Evolutionary conservation across 73 alveolate genomes (phyloP).

Genomic region (Paramecium bursaria): DNA sequence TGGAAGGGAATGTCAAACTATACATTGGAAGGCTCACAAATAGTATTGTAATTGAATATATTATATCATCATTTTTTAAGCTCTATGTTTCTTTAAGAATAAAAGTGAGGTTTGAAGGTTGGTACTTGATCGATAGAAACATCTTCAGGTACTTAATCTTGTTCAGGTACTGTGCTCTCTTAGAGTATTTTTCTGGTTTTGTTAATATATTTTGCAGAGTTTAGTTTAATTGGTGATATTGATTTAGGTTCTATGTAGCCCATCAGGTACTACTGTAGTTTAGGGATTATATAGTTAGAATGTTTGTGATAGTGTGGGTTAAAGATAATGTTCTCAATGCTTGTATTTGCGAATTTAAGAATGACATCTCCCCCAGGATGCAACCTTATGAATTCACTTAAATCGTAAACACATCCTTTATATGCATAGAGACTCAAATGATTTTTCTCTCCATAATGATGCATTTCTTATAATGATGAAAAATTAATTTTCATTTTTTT

Average conservation of each 20-base stretch:
- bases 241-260: constrained; percentile 22
- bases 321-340: not conserved
- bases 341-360: constrained; percentile 13
- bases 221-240: not conserved
- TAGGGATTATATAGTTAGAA: not conserved
- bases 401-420: constrained; percentile 19
- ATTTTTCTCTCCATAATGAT: constrained; percentile 8
- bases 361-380: constrained; percentile 61
- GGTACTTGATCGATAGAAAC: constrained; percentile 50
- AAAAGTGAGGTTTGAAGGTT: too few relatives aligned
- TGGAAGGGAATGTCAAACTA: not conserved
- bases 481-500: too few relatives aligned
- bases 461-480: constrained; percentile 41
- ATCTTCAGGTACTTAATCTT: constrained; percentile 48
- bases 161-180: not conserved
- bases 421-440: constrained; percentile 33
- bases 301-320: constrained; percentile 4
- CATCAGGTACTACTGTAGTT: constrained; percentile 13
- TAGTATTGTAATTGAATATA: constrained; percentile 14
- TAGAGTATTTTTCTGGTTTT: constrained; percentile 30
- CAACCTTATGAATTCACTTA: not conserved
- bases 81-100: too few relatives aligned
- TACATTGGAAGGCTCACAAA: constrained; percentile 28
- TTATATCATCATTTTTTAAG: too few relatives aligned
- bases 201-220: constrained; percentile 20